These are phyloP conservation scores for Trichosporon sp. DNA, from an alignment of 1,284 basidiomycete species.

Conservation along the genomic window DNA sequence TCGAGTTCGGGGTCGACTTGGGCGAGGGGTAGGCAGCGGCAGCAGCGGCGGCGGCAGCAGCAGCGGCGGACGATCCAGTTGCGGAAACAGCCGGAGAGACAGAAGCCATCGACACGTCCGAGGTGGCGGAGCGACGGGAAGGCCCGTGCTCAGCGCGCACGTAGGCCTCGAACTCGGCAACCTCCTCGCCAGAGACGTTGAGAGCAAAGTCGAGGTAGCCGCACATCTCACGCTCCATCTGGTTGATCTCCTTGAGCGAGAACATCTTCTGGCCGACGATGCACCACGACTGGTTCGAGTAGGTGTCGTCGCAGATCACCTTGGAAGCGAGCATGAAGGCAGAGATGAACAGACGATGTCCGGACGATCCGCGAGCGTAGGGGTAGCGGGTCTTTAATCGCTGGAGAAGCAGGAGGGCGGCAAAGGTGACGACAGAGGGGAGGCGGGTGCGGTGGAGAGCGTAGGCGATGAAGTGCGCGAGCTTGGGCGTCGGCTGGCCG, in stretches of 20 bases:
- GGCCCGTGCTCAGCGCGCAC: constrained; percentile 42
- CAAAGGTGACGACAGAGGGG: constrained; percentile 74
- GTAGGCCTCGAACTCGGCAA: constrained; percentile 38
- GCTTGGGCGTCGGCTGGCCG: constrained; percentile 53
- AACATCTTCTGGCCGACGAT: constrained; percentile 92
- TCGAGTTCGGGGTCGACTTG: constrained; percentile 44
- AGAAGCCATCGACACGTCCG: constrained; percentile 14
- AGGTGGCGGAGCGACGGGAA: not conserved
- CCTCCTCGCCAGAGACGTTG: constrained; percentile 43
- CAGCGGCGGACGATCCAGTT: constrained; percentile 9
- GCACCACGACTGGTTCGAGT: constrained; percentile 92
- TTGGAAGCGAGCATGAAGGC: constrained; percentile 79
- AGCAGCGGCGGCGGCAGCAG: constrained; percentile 1
- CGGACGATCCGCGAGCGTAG: constrained; percentile 82
- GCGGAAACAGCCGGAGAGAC: constrained; percentile 2
- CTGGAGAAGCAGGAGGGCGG: constrained; percentile 76
- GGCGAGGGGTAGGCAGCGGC: constrained; percentile 42
- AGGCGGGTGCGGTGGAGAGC: constrained; percentile 83
- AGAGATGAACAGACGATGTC: constrained; percentile 84
- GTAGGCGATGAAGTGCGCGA: constrained; percentile 82
- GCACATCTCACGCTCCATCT: constrained; percentile 94
- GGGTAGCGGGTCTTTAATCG: constrained; percentile 87
- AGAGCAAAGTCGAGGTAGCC: constrained; percentile 88
- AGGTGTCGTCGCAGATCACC: constrained; percentile 85
- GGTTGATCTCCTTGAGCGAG: constrained; percentile 82